These are phyloP conservation scores for Chiua sp. DNA, from an alignment of 1,284 basidiomycete species.

Conservation along the genomic window DNA sequence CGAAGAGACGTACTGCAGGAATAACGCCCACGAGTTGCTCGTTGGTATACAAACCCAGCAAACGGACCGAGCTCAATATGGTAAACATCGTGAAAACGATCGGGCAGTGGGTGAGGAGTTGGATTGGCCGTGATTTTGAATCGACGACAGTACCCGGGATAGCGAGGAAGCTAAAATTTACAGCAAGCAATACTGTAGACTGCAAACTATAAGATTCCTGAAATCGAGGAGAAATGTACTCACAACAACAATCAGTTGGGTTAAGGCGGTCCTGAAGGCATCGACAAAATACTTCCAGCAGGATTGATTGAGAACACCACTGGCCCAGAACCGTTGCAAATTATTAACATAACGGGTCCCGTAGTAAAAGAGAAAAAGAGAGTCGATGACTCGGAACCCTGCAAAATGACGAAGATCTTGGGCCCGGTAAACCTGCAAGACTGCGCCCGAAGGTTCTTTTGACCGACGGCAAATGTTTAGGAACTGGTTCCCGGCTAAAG, in stretches of 20 bases:
- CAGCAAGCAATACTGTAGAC: slow-evolving; percentile 29
- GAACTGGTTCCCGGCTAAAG: slow-evolving; percentile 20
- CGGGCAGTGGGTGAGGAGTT: slow-evolving; percentile 18
- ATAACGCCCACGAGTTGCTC: no score
- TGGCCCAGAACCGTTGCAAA: slow-evolving; percentile 26
- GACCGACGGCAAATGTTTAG: slow-evolving; percentile 17
- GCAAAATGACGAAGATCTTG: background rate
- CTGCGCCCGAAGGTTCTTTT: slow-evolving; percentile 18
- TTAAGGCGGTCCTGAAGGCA: slow-evolving; percentile 54
- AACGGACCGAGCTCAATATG: slow-evolving; percentile 18
- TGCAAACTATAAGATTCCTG: slow-evolving; percentile 6
- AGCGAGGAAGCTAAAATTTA: slow-evolving; percentile 24
- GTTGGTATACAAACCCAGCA: slow-evolving; percentile 23
- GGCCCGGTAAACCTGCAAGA: slow-evolving; percentile 6
- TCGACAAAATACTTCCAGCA: slow-evolving; percentile 42
- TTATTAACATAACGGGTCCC: slow-evolving; percentile 15
- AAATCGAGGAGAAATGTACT: slow-evolving; percentile 16
- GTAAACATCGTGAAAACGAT: slow-evolving; percentile 17
- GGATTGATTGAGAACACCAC: slow-evolving; percentile 25
- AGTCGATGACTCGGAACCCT: slow-evolving; percentile 4
- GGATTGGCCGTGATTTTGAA: background rate
- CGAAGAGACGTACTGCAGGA: no score
- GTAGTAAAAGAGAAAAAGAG: slow-evolving; percentile 19
- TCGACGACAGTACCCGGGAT: slow-evolving; percentile 5
- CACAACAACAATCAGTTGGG: slow-evolving; percentile 55